Percentiles rank a stretch among this genome's conserved stretches.
Evolutionary conservation across 106 monocot species (phyloP).

Genomic region (Platanthera zijinensis): DNA sequence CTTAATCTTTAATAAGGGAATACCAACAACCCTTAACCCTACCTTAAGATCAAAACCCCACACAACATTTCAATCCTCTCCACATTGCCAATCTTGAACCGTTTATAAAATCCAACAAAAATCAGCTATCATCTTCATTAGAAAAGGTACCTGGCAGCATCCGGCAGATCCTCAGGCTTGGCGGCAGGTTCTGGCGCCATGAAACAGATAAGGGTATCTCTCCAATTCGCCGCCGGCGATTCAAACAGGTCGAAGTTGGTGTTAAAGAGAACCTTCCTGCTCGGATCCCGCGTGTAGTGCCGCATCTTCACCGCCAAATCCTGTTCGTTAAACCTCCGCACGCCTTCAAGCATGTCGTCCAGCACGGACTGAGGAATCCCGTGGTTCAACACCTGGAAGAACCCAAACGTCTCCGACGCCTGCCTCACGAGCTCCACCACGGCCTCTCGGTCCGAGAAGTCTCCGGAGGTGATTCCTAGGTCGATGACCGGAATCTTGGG

Average conservation of each 20-base stretch:
- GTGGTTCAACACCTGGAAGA: slow-evolving; percentile 30
- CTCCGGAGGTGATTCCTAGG: neutral
- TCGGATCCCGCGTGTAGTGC: slow-evolving; percentile 12
- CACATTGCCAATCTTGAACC: no score
- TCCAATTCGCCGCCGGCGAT: slow-evolving; percentile 13
- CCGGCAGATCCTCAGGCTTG: slow-evolving; percentile 8
- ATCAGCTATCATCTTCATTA: no score
- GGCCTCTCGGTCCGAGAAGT: neutral
- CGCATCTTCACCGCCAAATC: slow-evolving; percentile 7
- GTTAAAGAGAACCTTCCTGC: slow-evolving; percentile 10
- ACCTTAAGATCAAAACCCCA: no score
- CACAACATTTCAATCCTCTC: no score
- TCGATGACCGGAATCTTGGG: slow-evolving; percentile 21
- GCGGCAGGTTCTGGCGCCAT: slow-evolving; percentile 3
- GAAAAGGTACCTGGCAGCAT: slow-evolving; percentile 1
- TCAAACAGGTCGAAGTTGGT: slow-evolving; percentile 13
- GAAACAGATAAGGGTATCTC: slow-evolving; percentile 10
- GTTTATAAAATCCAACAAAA: no score
- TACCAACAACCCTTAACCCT: no score
- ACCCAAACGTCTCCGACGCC: slow-evolving; percentile 15
- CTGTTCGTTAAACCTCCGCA: slow-evolving; percentile 20
- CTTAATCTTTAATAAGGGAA: no score
- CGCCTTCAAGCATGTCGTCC: slow-evolving; percentile 13
- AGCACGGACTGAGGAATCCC: slow-evolving; percentile 13
- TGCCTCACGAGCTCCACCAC: slow-evolving; percentile 8